These are phyloP conservation scores for Daldinia bambusicola DNA, from an alignment of 495 filamentous ascomycete genomes.

Conservation along the genomic window DNA sequence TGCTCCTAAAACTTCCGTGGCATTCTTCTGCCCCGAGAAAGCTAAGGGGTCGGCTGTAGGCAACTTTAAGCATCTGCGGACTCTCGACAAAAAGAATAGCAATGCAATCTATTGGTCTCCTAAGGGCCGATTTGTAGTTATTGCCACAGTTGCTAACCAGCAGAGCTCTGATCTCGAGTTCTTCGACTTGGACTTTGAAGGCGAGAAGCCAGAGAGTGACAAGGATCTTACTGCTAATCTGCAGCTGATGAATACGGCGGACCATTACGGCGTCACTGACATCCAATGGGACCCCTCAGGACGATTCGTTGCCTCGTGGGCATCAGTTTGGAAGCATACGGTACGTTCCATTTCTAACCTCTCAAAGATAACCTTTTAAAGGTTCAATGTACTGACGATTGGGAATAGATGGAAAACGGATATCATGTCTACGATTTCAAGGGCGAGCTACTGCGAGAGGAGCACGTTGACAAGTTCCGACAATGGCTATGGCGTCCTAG, in stretches of 20 bases:
- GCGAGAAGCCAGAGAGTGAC: slow-evolving; percentile 89
- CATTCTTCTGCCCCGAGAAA: slow-evolving; percentile 97
- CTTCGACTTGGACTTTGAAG: slow-evolving; percentile 97
- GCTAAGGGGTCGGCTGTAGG: slow-evolving; percentile 78
- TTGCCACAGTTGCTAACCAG: slow-evolving; percentile 90
- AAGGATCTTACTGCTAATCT: slow-evolving; percentile 96
- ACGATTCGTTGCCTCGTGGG: slow-evolving; percentile 90
- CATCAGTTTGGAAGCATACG: slow-evolving; percentile 92
- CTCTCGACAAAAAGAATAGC: slow-evolving; percentile 97
- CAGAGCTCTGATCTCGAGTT: slow-evolving; percentile 96
- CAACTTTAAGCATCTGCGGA: slow-evolving; percentile 94
- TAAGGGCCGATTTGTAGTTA: slow-evolving; percentile 90
- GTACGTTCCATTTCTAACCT: slow-evolving; percentile 63
- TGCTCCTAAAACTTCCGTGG: slow-evolving; percentile 91
- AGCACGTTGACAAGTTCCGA: slow-evolving; percentile 96
- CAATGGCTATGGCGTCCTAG: slow-evolving; percentile 95
- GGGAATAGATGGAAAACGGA: slow-evolving; percentile 91
- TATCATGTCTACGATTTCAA: slow-evolving; percentile 98
- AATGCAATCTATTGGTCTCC: slow-evolving; percentile 99
- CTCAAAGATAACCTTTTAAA: neutral
- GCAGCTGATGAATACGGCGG: slow-evolving; percentile 87
- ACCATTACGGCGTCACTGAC: slow-evolving; percentile 98
- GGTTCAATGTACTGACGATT: slow-evolving; percentile 50
- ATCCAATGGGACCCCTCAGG: slow-evolving; percentile 98
- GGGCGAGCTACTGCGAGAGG: slow-evolving; percentile 87